Base-by-base conservation (phyloP, 129 eudicot species). In the Chrysanthemum lavandulifolium region DNA sequence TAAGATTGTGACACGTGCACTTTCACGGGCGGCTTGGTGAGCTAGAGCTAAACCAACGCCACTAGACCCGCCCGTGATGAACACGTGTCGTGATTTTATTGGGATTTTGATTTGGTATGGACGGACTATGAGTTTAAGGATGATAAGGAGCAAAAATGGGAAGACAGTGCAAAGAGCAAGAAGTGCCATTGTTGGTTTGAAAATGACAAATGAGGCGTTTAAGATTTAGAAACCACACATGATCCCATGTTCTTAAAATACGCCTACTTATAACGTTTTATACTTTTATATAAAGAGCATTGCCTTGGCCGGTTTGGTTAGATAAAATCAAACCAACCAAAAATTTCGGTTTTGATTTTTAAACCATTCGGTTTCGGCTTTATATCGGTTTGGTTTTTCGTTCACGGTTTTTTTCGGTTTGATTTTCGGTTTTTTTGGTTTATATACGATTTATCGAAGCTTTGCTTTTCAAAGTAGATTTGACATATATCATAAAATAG, bases 41-140 rank as follows among this genome's bases (percentile, higher is more conserved):
- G 96, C 96, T 15, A 86, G 69, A n/a, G 86, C 86, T 10, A 89
- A 77, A 49, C 89, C 96, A 67, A 89, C 86, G 74, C 96, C 96
- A 81, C 89, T 86, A 36, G 96, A 89, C 1, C 96, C 96, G 76
- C 96, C 96, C 48, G 96, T 89, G 83, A 86, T 86, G 83, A 89
- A 73, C 48, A 89, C 84, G 69, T 86, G 92, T 76, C 96, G 86
- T 10, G 72, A 73, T 61, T 82, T 84, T 77, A 89, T 80, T 6
- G 96, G 88, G 75, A 89, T 52, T 68, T 45, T 74, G 81, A 40
- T 48, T 40, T 84, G 85, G 69, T 76, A 77, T 27, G 92, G 92
- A 16, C 92, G 96, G 88, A 76, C 53, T 59, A 89, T 75, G 81
- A 82, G 25, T 74, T 73, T 75, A 33, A 89, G 86, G 76, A 84